Evolutionary conservation across 805 yeast genomes (phyloP).

Genomic region (Candida golubevii): DNA sequence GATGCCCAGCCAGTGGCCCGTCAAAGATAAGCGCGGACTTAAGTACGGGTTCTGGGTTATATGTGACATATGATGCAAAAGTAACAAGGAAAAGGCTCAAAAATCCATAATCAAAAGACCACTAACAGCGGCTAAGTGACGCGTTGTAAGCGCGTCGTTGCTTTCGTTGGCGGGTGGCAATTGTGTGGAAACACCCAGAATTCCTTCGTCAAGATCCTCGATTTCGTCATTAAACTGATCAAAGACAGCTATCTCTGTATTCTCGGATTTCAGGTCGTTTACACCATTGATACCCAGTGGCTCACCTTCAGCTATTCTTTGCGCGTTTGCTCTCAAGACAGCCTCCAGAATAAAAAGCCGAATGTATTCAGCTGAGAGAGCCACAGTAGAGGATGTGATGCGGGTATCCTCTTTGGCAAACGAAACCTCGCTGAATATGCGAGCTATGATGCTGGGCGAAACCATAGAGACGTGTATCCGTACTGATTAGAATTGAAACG

Average conservation of each 20-base stretch:
- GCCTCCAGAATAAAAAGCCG: constrained; percentile 58
- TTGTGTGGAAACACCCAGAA: constrained; percentile 15
- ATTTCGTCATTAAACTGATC: constrained; percentile 12
- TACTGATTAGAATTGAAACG: too few species aligned
- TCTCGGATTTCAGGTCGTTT: constrained; percentile 21
- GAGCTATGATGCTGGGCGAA: constrained; percentile 38
- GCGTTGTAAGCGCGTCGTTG: constrained; percentile 43
- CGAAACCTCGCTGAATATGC: constrained; percentile 48
- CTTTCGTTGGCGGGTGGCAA: constrained; percentile 12
- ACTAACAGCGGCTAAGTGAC: constrained; percentile 51
- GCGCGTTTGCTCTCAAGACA: constrained; percentile 52
- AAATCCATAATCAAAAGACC: constrained; percentile 58
- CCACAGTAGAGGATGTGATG: constrained; percentile 46
- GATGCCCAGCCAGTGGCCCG: constrained; percentile 21
- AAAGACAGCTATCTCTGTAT: constrained; percentile 5
- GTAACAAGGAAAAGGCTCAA: constrained; percentile 15
- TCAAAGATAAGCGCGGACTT: constrained; percentile 15
- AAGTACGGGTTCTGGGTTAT: constrained; percentile 27
- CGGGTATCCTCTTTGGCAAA: constrained; percentile 45
- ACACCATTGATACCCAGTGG: constrained; percentile 30
- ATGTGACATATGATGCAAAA: constrained; percentile 1
- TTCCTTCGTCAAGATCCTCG: constrained; percentile 17
- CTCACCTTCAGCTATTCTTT: constrained; percentile 31
- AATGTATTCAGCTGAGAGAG: constrained; percentile 50
- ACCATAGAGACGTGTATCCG: constrained; percentile 2